phyloP scores from a whole-genome alignment of 2,329 filamentous ascomycete species.

The Myriosclerotinia duriaeana region DNA sequence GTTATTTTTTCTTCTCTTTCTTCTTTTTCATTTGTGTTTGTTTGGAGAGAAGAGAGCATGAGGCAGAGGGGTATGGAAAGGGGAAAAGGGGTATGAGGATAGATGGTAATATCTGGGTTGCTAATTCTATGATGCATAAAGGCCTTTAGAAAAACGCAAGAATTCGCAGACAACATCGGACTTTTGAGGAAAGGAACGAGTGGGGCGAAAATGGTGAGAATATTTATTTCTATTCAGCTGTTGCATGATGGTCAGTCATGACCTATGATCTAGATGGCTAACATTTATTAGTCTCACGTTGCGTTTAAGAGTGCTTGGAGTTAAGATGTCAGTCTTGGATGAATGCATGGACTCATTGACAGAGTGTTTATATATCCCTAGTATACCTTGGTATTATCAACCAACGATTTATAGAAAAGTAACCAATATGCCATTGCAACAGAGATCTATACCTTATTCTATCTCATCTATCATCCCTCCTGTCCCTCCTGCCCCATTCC shows the following conservation, averaged over 20 bases:
- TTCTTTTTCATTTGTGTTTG: not conserved
- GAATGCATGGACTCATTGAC: no score
- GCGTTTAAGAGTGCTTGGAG: not conserved
- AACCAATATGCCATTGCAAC: no score
- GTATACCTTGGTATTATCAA: no score
- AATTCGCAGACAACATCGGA: constrained; percentile 27
- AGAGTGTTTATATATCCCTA: no score
- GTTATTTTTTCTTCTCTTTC: not conserved
- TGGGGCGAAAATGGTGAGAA: constrained; percentile 15
- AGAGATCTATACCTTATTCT: no score
- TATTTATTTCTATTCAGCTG: not conserved
- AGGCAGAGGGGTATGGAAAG: not conserved
- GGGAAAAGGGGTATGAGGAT: not conserved
- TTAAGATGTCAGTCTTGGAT: no score
- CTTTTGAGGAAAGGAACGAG: constrained; percentile 22
- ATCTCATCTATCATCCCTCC: no score
- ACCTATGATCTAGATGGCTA: not conserved
- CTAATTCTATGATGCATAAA: not conserved
- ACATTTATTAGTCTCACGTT: not conserved
- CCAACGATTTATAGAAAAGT: no score
- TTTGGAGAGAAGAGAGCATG: not conserved
- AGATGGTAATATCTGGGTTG: no score
- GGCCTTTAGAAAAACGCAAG: constrained; percentile 31
- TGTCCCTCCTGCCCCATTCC: no score
- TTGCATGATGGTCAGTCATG: not conserved